Conservation (phyloP, 345 rosid species). For the Moricandia moricandioides region DNA sequence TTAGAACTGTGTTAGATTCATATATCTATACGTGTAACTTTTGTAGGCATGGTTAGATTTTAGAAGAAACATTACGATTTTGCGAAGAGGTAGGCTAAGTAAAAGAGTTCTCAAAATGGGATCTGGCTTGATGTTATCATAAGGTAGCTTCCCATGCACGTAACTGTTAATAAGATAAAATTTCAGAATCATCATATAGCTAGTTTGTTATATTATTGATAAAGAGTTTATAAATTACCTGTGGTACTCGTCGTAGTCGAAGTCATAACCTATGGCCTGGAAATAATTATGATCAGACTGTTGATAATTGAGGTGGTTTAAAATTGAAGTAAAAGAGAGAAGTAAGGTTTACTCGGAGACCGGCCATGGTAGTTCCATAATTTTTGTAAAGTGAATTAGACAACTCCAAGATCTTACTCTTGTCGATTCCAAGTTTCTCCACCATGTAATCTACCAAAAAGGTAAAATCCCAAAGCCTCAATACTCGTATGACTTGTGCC, state of each 20-base stretch:
- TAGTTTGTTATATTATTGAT: background rate
- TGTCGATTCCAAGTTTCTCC: slow-evolving; percentile 63
- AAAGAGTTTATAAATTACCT: slow-evolving; percentile 38
- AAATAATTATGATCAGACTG: background rate
- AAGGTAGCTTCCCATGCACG: slow-evolving; percentile 78
- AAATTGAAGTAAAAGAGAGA: background rate
- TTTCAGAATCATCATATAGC: background rate
- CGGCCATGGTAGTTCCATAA: slow-evolving; percentile 93
- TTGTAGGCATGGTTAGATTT: background rate
- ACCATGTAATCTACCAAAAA: slow-evolving; percentile 58
- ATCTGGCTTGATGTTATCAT: slow-evolving; percentile 72
- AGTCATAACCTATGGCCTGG: slow-evolving; percentile 59
- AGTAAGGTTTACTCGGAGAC: slow-evolving; percentile 58
- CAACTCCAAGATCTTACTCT: slow-evolving; percentile 45
- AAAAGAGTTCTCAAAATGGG: slow-evolving; percentile 67
- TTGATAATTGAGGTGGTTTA: background rate
- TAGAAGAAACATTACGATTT: slow-evolving; percentile 44
- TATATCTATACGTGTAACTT: background rate
- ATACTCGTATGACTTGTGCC: background rate
- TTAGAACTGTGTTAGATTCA: background rate
- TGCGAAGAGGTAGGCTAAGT: slow-evolving; percentile 59
- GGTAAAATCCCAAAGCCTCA: background rate
- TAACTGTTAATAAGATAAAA: slow-evolving; percentile 31
- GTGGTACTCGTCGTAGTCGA: slow-evolving; percentile 78
- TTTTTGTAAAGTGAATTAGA: slow-evolving; percentile 70